Conservation (phyloP, 495 filamentous ascomycete genomes). For the Bacidia gigantensis region DNA sequence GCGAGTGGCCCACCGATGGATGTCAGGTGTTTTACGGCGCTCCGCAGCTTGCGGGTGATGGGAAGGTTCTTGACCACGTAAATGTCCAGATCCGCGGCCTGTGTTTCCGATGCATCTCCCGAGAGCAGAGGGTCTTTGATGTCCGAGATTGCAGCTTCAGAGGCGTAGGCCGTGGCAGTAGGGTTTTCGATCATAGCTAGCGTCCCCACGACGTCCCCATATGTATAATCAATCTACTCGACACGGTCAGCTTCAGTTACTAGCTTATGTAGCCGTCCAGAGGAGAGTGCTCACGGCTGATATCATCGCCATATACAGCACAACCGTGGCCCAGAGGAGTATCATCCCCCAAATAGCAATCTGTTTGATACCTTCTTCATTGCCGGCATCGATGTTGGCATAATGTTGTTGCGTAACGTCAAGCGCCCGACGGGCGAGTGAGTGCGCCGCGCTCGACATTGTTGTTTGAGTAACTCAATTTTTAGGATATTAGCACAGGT, state of each 20-base stretch:
- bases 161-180: slow-evolving; percentile 41
- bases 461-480: background rate
- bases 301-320: slow-evolving; percentile 18
- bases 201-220: slow-evolving; percentile 42
- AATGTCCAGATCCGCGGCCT: slow-evolving; percentile 22
- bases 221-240: slow-evolving; percentile 40
- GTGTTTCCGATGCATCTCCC: slow-evolving; percentile 4
- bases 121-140: slow-evolving; percentile 16
- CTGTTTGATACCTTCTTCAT: slow-evolving; percentile 6
- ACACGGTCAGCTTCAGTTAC: background rate
- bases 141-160: slow-evolving; percentile 16
- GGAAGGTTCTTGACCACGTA: slow-evolving; percentile 33
- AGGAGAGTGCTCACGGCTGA: slow-evolving; percentile 11
- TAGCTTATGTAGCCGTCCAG: background rate
- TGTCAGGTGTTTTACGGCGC: slow-evolving; percentile 43
- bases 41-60: slow-evolving; percentile 45
- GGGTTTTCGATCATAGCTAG: slow-evolving; percentile 50
- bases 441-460: slow-evolving; percentile 17
- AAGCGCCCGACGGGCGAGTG: slow-evolving; percentile 17
- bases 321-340: slow-evolving; percentile 11
- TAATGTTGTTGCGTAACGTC: slow-evolving; percentile 14
- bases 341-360: slow-evolving; percentile 3
- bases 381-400: background rate
- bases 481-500: background rate
- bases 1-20: slow-evolving; percentile 38